Conservation (phyloP, 306 rosid genomes). For the Prunus dulcis region DNA sequence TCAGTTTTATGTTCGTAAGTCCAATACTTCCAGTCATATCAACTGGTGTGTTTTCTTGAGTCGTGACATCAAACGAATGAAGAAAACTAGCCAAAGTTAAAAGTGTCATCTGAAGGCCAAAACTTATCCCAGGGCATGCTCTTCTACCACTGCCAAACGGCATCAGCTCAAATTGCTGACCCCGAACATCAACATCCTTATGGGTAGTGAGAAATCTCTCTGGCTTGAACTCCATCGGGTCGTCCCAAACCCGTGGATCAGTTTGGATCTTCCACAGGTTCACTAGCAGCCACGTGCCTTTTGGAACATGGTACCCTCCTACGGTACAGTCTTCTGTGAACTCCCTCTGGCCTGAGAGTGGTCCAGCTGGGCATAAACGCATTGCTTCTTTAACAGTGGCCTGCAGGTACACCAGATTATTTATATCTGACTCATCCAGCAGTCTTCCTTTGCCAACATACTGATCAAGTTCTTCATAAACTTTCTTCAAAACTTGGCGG, state of each 20-base stretch:
- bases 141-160: constrained; percentile 70
- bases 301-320: constrained; percentile 33
- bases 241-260: constrained; percentile 44
- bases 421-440: constrained; percentile 43
- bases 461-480: constrained; percentile 45
- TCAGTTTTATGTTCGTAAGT: constrained; percentile 32
- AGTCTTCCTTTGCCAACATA: constrained; percentile 49
- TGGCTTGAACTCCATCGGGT: constrained; percentile 50
- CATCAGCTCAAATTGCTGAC: constrained; percentile 41
- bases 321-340: constrained; percentile 41
- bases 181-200: constrained; percentile 39
- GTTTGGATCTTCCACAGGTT: constrained; percentile 56
- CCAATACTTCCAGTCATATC: constrained; percentile 50
- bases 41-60: constrained; percentile 17
- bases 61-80: constrained; percentile 46
- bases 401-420: constrained; percentile 46
- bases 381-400: constrained; percentile 50
- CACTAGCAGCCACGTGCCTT: constrained; percentile 41
- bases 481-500: constrained; percentile 23
- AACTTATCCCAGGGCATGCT: constrained; percentile 39
- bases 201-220: constrained; percentile 52
- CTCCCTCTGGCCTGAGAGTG: constrained; percentile 35
- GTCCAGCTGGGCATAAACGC: constrained; percentile 47
- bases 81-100: constrained; percentile 39
- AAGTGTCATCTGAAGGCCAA: constrained; percentile 36